Evolutionary conservation across 2,329 filamentous ascomycete species (phyloP).

Genomic region (Fusarium ambrosium): DNA sequence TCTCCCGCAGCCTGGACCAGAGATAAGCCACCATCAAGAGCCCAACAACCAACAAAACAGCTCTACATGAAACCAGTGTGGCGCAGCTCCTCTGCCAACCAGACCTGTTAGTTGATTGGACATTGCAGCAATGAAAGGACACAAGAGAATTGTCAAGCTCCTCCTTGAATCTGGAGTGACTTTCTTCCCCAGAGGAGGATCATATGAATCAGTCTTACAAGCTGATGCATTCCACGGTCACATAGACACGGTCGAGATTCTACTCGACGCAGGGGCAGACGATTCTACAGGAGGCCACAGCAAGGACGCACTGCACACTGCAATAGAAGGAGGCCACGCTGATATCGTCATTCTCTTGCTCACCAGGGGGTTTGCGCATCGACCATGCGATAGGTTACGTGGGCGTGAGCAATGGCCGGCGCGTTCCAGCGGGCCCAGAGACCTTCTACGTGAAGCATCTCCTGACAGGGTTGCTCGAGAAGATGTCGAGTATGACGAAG

Average conservation of each 20-base stretch:
- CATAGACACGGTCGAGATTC: not conserved
- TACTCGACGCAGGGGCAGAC: slow-evolving; percentile 7
- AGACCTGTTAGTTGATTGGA: not conserved
- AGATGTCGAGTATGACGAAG: not conserved
- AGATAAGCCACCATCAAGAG: not conserved
- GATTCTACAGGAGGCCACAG: not conserved
- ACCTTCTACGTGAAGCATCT: not conserved
- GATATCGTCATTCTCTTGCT: slow-evolving; percentile 15
- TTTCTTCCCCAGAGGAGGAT: slow-evolving; percentile 1
- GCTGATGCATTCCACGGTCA: slow-evolving; percentile 21
- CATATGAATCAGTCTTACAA: slow-evolving; percentile 2
- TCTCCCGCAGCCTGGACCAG: not conserved
- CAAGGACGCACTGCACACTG: slow-evolving; percentile 13
- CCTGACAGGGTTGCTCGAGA: not conserved
- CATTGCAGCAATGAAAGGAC: slow-evolving; percentile 9
- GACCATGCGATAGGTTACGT: not conserved
- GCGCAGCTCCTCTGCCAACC: not conserved
- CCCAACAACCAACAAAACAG: not conserved
- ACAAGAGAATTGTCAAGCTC: not conserved
- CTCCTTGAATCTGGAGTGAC: slow-evolving; percentile 4
- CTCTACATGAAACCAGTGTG: not conserved
- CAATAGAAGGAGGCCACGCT: slow-evolving; percentile 20
- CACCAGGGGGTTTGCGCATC: not conserved
- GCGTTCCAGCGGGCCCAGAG: not conserved
- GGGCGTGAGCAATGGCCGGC: not conserved